Evolutionary conservation across 2,329 filamentous ascomycete species (phyloP), one percentile per base, ranked within the genome.

Genomic region (Neofusicoccum parvum): DNA sequence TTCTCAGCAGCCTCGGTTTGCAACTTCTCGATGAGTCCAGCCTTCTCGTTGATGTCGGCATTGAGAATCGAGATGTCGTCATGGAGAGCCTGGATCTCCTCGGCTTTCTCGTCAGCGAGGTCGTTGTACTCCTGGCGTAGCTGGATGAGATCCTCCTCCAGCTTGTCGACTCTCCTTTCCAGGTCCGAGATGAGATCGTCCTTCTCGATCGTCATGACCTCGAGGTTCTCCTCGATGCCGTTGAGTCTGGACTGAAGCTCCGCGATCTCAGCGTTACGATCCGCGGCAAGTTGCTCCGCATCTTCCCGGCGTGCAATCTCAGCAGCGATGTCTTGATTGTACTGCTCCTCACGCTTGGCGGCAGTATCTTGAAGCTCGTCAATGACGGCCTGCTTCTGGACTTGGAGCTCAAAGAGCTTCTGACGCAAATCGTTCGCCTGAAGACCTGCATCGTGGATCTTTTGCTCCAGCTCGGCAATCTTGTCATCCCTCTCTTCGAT

Each of bases 381-480:
- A 48, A 83, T 72, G n/a, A 74, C 67, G 32, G 71, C 65, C 48
- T 79, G 75, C 68, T 80, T 78, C 53, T 79, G 72, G 67, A 80
- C 75, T 71, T 83, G 81, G 2, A 79, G 72, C 56, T 80, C 74
- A 70, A 81, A 83, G 5, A 83, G 71, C 70, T 83, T 83, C 63
- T 79, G 76, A 3, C 81, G 80, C 32, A 83, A 76, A 68, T 81
- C 76, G 37, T 83, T 82, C n/a, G 80, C 80, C 66, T 81, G 76
- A 15, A 78, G 72, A 46, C 81, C 81, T n/a, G 74, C 70, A 20
- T 78, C 73, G 23, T 78, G 75, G 5, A 83, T 70, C 63, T 77
- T 78, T 27, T 73, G 62, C 20, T 80, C 75, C 23, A 82, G 74
- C 6, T 76, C 75, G 5, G 76, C 77, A 49, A 83, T 77, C 63